Evolutionary conservation across 108 stramenopile genomes (phyloP).

Genomic region (Cyclostephanos tholiformis): DNA sequence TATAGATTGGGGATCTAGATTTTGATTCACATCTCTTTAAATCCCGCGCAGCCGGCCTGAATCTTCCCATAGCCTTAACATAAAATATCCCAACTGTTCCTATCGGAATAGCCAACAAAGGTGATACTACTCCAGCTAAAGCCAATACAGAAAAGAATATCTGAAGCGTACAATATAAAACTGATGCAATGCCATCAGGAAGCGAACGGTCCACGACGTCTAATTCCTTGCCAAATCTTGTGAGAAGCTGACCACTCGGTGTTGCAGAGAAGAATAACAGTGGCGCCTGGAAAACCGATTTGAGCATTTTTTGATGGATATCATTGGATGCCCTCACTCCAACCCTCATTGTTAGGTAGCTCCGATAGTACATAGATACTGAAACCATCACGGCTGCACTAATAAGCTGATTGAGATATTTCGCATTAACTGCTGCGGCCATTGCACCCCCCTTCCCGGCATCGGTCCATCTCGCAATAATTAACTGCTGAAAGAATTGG

Average conservation of each 20-base stretch:
- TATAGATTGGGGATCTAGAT: constrained; percentile 91
- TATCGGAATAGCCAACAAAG: constrained; percentile 12
- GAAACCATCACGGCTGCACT: constrained; percentile 75
- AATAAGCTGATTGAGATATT: constrained; percentile 62
- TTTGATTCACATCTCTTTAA: constrained; percentile 87
- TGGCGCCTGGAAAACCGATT: constrained; percentile 87
- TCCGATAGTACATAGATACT: constrained; percentile 68
- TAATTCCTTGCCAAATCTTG: constrained; percentile 90
- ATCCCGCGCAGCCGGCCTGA: constrained; percentile 79
- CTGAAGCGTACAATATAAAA: constrained; percentile 75
- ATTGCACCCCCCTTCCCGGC: constrained; percentile 50
- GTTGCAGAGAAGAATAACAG: constrained; percentile 92
- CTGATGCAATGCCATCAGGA: constrained; percentile 69
- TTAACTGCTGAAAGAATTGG: constrained; percentile 83
- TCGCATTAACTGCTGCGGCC: constrained; percentile 53
- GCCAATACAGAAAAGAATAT: constrained; percentile 62
- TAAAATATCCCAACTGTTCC: constrained; percentile 39
- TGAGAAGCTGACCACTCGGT: constrained; percentile 88
- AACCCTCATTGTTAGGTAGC: constrained; percentile 68
- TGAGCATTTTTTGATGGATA: constrained; percentile 70
- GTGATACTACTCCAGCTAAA: constrained; percentile 81
- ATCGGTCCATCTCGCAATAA: constrained; percentile 81
- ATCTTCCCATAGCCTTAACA: constrained; percentile 54
- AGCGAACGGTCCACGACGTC: constrained; percentile 75
- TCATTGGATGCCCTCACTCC: constrained; percentile 69